A percentile compares a stretch with the other conserved stretches of the same genome.
These are phyloP conservation scores for Phytophthora sojae DNA, from an alignment of 352 stramenopile species.

Conservation along the genomic window DNA sequence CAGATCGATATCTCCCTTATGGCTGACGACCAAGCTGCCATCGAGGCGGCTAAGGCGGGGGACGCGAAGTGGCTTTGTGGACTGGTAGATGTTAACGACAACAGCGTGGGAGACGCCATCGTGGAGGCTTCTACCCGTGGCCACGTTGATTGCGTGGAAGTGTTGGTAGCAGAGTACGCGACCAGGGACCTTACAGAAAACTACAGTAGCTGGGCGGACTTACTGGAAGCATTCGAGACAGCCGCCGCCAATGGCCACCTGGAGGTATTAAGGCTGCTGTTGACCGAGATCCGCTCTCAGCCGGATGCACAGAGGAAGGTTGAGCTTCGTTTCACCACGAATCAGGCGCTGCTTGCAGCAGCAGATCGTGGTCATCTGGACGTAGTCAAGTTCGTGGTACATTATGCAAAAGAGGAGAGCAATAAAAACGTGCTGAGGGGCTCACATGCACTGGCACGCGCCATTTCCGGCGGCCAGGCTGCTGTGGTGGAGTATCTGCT, in stretches of 20 bases:
- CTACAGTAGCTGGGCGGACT: neutral
- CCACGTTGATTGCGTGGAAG: neutral
- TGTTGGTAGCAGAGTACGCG: neutral
- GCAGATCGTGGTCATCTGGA: neutral
- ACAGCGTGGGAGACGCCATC: neutral
- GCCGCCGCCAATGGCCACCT: neutral
- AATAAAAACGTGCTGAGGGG: no score
- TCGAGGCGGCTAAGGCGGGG: neutral
- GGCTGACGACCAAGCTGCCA: neutral
- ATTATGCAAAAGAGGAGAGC: neutral
- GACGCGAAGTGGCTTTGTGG: neutral
- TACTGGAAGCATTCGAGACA: neutral
- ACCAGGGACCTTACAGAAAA: neutral
- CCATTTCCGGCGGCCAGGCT: slow-evolving; percentile 1
- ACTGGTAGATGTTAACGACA: neutral
- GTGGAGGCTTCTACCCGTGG: neutral
- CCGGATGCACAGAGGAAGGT: neutral
- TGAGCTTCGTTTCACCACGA: neutral
- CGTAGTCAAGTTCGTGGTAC: neutral
- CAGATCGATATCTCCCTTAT: neutral
- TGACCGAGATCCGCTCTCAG: neutral
- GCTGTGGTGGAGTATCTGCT: neutral
- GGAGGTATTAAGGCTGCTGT: neutral
- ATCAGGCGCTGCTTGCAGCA: neutral
- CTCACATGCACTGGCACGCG: neutral